These are phyloP conservation scores for Verticillium tricorpus DNA, from an alignment of 2,329 filamentous ascomycete genomes.

Conservation along the genomic window DNA sequence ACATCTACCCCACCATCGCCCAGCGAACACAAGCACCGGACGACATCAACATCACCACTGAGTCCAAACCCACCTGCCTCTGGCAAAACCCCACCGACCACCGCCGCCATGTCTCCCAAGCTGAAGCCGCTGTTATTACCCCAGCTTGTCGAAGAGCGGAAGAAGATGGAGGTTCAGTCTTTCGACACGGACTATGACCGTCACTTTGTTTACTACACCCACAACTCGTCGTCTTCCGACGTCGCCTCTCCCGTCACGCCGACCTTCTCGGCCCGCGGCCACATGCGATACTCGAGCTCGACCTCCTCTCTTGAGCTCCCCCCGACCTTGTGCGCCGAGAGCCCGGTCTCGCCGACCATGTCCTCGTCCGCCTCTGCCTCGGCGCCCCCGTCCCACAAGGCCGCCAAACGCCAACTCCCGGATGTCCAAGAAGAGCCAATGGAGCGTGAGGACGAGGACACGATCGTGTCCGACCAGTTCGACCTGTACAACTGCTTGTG, in stretches of 20 bases:
- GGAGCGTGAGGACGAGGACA: conserved; percentile 60
- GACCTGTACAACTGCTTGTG: conserved; percentile 67
- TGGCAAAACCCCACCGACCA: not conserved
- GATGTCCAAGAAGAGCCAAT: conserved; percentile 81
- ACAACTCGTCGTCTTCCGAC: conserved; percentile 60
- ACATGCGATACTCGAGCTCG: conserved; percentile 67
- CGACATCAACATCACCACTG: not conserved
- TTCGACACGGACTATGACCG: conserved; percentile 24
- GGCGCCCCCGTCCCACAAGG: conserved; percentile 12
- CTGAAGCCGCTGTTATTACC: conserved; percentile 51
- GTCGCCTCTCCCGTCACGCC: conserved; percentile 67
- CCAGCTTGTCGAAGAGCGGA: conserved; percentile 47
- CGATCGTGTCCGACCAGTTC: conserved; percentile 37
- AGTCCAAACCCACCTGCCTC: not conserved
- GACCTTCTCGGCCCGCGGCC: conserved; percentile 61
- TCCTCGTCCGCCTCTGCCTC: conserved; percentile 2
- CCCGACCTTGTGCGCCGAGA: conserved; percentile 19
- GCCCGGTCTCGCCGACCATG: not conserved
- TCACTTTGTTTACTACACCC: conserved; percentile 37
- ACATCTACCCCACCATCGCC: not conserved
- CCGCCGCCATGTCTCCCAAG: conserved; percentile 36
- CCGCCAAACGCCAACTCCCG: conserved; percentile 64
- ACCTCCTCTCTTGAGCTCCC: conserved; percentile 71
- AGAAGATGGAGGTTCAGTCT: conserved; percentile 32
- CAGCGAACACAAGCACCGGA: not conserved